phyloP scores from a whole-genome alignment of 2,329 filamentous ascomycete species.

The Fusarium sp. region DNA sequence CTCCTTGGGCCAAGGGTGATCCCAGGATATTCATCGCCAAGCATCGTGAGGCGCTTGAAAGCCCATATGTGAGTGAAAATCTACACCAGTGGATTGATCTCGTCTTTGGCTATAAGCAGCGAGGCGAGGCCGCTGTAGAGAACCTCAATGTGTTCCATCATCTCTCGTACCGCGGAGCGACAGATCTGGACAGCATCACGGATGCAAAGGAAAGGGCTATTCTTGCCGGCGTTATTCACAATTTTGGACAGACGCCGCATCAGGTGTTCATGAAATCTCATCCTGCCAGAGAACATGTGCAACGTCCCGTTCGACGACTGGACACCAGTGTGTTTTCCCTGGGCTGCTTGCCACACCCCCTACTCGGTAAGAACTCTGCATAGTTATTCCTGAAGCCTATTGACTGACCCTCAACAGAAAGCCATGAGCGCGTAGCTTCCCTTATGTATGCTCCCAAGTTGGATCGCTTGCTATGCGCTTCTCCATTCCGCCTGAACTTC shows the following conservation, averaged over 20 bases:
- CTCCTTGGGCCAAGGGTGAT: constrained; percentile 96
- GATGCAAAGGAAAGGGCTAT: constrained; percentile 89
- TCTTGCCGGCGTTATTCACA: constrained; percentile 96
- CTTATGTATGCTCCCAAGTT: constrained; percentile 83
- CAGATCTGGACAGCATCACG: constrained; percentile 89
- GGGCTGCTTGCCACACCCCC: constrained; percentile 80
- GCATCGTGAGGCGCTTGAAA: constrained; percentile 95
- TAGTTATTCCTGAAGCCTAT: neutral
- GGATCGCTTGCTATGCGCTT: constrained; percentile 85
- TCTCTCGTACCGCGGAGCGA: constrained; percentile 93
- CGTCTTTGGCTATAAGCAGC: constrained; percentile 93
- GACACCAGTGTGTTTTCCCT: constrained; percentile 84
- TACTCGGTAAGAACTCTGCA: constrained; percentile 67
- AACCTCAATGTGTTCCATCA: constrained; percentile 96
- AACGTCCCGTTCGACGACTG: constrained; percentile 75
- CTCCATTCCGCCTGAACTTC: constrained; percentile 87
- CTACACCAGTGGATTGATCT: constrained; percentile 97
- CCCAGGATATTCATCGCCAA: constrained; percentile 96
- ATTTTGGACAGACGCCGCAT: constrained; percentile 97
- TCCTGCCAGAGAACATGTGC: constrained; percentile 77
- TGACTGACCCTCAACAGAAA: constrained; percentile 58
- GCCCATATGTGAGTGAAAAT: constrained; percentile 89
- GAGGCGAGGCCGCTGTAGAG: constrained; percentile 91
- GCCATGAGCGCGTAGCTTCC: constrained; percentile 82
- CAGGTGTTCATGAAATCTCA: constrained; percentile 91